Base-by-base conservation (phyloP, 2,329 filamentous ascomycete species). In the Alternaria consortialis region DNA sequence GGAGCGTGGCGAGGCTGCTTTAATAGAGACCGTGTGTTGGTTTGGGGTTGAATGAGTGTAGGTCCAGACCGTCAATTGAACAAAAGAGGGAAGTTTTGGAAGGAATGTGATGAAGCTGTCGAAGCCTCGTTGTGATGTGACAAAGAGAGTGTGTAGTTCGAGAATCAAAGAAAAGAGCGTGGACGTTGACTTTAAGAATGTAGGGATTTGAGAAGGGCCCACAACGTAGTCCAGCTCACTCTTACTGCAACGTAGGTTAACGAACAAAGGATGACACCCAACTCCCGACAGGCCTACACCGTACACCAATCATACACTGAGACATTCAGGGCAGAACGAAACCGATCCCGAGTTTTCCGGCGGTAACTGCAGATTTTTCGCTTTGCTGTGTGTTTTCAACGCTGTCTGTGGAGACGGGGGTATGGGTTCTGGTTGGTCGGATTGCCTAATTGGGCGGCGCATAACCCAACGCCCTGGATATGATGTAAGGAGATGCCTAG, bases 41-140 rank as follows among this genome's bases (percentile, higher is more conserved):
- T 50, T 34, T 15, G 23, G 42, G 50, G 42, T 39, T 37, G 27
- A 54, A 58, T 47, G 56, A 58, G 56, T 46, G 50, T 34, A 32
- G 40, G 32, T 32, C 46, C 31, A 43, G 50, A 44, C 53, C 56
- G 52, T 58, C 56, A 43, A 40, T 37, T 47, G 50, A 54, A 50
- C 46, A 50, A 46, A 42, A 53, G 37, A 43, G 31, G 32, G 43
- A 53, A 27, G 39, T 54, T 47, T 44, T 47, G 17, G 40, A 58
- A 53, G 34, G 48, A 58, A 46, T 58, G 56, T 58, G 42, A 54
- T 46, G 51, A 54, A 58, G 56, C 56, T 58, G 31, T 58, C 56
- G 53, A 58, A 58, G 56, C 56, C 20, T 58, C 32, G 20, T 29
- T 43, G 51, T 53, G 51, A 44, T 53, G 27, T 43, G 51, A 53